A percentile compares a stretch with the other conserved stretches of the same genome.
These are phyloP conservation scores for Prunus kanzakura DNA, from an alignment of 306 rosid species.

Conservation along the genomic window DNA sequence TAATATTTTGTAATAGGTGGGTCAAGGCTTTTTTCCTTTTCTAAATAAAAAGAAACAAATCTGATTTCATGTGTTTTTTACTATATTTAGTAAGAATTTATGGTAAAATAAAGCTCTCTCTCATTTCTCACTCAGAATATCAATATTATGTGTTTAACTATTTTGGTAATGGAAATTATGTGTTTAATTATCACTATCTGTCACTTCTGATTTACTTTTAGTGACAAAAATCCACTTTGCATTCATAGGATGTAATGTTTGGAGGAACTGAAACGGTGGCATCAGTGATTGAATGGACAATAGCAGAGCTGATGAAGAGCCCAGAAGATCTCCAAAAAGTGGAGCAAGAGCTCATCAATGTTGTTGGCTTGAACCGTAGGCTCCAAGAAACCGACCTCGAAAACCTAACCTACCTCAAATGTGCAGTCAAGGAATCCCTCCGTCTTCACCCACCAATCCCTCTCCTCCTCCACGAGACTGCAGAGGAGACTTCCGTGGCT, in stretches of 20 bases:
- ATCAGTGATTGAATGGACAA: slow-evolving; percentile 51
- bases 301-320: slow-evolving; percentile 49
- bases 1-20: too few relatives aligned
- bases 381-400: slow-evolving; percentile 37
- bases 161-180: background rate
- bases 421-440: slow-evolving; percentile 45
- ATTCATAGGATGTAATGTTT: slow-evolving; percentile 51
- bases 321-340: slow-evolving; percentile 32
- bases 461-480: slow-evolving; percentile 49
- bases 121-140: too few relatives aligned
- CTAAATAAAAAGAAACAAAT: background rate
- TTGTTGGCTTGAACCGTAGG: slow-evolving; percentile 35
- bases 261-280: slow-evolving; percentile 64
- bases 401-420: slow-evolving; percentile 34
- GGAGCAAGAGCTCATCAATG: slow-evolving; percentile 38
- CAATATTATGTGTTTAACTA: background rate
- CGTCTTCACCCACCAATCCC: slow-evolving; percentile 66
- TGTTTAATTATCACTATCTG: background rate
- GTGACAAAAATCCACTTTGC: background rate
- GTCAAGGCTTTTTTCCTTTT: background rate
- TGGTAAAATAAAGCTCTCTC: too few relatives aligned
- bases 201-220: background rate
- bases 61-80: background rate
- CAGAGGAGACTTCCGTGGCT: slow-evolving; percentile 18
- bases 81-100: too few relatives aligned